A percentile compares a stretch with the other conserved stretches of the same genome.
These are phyloP conservation scores for Naganishia liquefaciens DNA, from an alignment of 1,284 basidiomycete species.

Conservation along the genomic window DNA sequence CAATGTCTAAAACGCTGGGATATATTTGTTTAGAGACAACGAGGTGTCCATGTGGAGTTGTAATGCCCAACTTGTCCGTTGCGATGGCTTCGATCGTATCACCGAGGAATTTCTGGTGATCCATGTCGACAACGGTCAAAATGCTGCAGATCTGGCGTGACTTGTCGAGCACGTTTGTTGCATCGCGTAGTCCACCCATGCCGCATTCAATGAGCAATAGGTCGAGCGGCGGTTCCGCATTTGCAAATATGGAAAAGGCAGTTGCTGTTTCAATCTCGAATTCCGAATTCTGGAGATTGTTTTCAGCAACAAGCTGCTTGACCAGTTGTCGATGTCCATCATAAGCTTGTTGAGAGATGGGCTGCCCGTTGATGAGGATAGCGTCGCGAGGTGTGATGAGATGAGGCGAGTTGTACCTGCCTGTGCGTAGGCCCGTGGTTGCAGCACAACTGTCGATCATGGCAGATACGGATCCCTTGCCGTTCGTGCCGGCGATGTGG, in stretches of 20 bases:
- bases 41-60: constrained; percentile 67
- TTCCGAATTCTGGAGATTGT: constrained; percentile 61
- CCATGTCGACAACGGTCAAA: constrained; percentile 82
- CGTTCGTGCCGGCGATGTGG: constrained; percentile 95
- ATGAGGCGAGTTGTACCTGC: constrained; percentile 91
- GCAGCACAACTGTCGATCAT: constrained; percentile 75
- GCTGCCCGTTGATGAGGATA: constrained; percentile 67
- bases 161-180: constrained; percentile 79
- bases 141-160: constrained; percentile 73
- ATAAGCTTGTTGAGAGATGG: constrained; percentile 63
- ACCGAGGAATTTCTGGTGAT: constrained; percentile 90
- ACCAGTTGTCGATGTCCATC: constrained; percentile 59
- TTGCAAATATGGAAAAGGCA: constrained; percentile 72
- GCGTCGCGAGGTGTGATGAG: constrained; percentile 76
- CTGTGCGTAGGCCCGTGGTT: constrained; percentile 64
- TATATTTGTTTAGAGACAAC: constrained; percentile 72
- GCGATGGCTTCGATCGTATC: constrained; percentile 73
- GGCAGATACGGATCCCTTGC: constrained; percentile 90
- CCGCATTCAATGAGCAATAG: constrained; percentile 90
- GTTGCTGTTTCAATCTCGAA: constrained; percentile 86
- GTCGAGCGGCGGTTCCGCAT: constrained; percentile 61
- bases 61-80: constrained; percentile 80
- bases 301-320: constrained; percentile 58
- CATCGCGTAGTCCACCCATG: constrained; percentile 88
- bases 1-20: constrained; percentile 58